Base-by-base conservation (phyloP, 208 protist genomes). In the Blechomonas ayalai region DNA sequence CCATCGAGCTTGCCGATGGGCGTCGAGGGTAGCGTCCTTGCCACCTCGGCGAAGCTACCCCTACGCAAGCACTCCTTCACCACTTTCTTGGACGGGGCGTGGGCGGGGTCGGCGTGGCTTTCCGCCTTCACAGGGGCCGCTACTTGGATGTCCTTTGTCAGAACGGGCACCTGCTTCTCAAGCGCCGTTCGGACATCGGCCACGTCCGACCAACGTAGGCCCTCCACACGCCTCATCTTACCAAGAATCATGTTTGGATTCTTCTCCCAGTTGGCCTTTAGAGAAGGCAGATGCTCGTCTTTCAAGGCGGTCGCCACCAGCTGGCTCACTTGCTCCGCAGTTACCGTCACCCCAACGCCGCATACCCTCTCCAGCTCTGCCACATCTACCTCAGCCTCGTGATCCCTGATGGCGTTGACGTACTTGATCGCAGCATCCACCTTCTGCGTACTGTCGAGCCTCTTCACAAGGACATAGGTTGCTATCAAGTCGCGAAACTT, bases 181-280 rank as follows among this genome's bases (percentile, higher is more conserved):
- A 90, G 42, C 36, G 66, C 67, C 26, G 57, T 52, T 56, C 79
- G 83, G 19, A 93, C 51, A 42, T 81, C 46, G 0, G 59, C 56
- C 22, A 82, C 62, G 24, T 86, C 78, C 15, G 85, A 80, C 85
- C 85, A 93, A 13, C 80, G 77, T 28, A 93, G 59, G 12, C 55
- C 76, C 4, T 57, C 51, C 8, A 80, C 63, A 24, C 69, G 77
- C 42, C 71, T 73, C 75, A 93, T 82, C 58, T 81, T 77, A 26
- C 85, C 85, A 0, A 93, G 64, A 56, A 93, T 37, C 67, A 82
- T 78, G 58, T 80, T 89, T 15, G 72, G 68, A 62, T 77, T 90
- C 59, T 93, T 93, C 25, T 76, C 51, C 79, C 80, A 93, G 43
- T 64, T 61, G 10, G 53, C 53, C 53, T 80, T 82, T 26, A 93